A percentile compares a stretch with the other conserved stretches of the same genome.
Conservation (phyloP, 495 filamentous ascomycete genomes). For the Aspergillus wentii region DNA sequence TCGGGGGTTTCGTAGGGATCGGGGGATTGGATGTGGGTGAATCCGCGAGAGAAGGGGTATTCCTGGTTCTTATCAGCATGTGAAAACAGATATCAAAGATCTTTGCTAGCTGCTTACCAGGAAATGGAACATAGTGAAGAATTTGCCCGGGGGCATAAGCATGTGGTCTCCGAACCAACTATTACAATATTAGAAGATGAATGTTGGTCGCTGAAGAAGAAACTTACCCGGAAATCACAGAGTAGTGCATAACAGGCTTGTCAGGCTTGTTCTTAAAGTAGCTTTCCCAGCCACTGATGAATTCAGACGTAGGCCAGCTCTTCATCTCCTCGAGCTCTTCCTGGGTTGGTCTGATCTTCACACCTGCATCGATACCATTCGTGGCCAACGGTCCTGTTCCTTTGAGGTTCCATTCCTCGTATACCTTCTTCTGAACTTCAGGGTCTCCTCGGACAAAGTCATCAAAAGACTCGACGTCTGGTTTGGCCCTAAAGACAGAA, state of each 20-base stretch:
- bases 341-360: slow-evolving; percentile 71
- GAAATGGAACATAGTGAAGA: slow-evolving; percentile 89
- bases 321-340: slow-evolving; percentile 65
- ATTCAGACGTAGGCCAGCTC: slow-evolving; percentile 61
- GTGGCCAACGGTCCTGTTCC: slow-evolving; percentile 77
- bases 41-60: slow-evolving; percentile 77
- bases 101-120: slow-evolving; percentile 32
- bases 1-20: slow-evolving; percentile 71
- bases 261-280: slow-evolving; percentile 85
- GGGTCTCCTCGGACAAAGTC: slow-evolving; percentile 75
- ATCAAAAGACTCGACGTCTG: slow-evolving; percentile 72
- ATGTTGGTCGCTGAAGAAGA: no score
- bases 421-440: slow-evolving; percentile 62
- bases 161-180: slow-evolving; percentile 58
- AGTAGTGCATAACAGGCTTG: slow-evolving; percentile 84
- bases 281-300: slow-evolving; percentile 64
- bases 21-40: slow-evolving; percentile 63
- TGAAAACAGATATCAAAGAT: neutral
- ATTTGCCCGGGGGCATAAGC: slow-evolving; percentile 71
- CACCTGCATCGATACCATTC: slow-evolving; percentile 80
- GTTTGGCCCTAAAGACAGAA: slow-evolving; percentile 69
- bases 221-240: slow-evolving; percentile 56
- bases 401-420: slow-evolving; percentile 72
- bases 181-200: slow-evolving; percentile 4
- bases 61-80: slow-evolving; percentile 24